Evolutionary conservation across 352 stramenopile species (phyloP).

Genomic region (Globisporangium spiculum): DNA sequence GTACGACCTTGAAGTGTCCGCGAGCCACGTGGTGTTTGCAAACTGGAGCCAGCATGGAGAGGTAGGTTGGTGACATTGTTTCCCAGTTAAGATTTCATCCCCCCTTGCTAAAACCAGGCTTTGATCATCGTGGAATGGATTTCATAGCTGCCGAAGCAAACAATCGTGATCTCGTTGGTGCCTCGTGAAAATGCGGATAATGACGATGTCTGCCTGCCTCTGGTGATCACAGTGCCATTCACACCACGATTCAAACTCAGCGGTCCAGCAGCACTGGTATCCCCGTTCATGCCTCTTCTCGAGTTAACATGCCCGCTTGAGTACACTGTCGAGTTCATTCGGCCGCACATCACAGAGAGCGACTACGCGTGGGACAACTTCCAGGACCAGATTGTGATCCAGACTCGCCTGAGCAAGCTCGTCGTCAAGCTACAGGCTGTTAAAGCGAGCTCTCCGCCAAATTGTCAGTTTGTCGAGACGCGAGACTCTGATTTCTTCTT

Average conservation of each 20-base stretch:
- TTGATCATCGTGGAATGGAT: background rate
- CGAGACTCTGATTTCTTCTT: conserved; percentile 1
- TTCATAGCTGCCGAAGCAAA: background rate
- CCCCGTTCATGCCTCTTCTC: conserved; percentile 29
- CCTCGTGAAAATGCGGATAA: conserved; percentile 4
- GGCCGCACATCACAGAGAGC: conserved; percentile 32
- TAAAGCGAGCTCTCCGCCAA: conserved; percentile 11
- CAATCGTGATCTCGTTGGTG: conserved; percentile 13
- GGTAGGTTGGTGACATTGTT: conserved; percentile 9
- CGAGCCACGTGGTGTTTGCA: conserved; percentile 17
- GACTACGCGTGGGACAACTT: conserved; percentile 63
- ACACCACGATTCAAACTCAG: conserved; percentile 45
- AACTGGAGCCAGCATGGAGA: conserved; percentile 18
- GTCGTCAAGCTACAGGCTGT: conserved; percentile 36
- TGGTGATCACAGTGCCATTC: conserved; percentile 50
- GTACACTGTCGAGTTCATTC: conserved; percentile 41
- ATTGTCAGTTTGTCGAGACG: background rate
- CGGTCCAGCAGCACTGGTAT: conserved; percentile 4
- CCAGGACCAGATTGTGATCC: conserved; percentile 61
- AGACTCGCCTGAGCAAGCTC: conserved; percentile 53
- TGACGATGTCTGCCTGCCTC: conserved; percentile 20
- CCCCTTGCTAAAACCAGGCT: background rate
- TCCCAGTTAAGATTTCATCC: background rate
- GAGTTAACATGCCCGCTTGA: conserved; percentile 10
- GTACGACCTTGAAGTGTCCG: conserved; percentile 26